Evolutionary conservation across 2,329 filamentous ascomycete genomes (phyloP).

Genomic region (Penicillium sp.): DNA sequence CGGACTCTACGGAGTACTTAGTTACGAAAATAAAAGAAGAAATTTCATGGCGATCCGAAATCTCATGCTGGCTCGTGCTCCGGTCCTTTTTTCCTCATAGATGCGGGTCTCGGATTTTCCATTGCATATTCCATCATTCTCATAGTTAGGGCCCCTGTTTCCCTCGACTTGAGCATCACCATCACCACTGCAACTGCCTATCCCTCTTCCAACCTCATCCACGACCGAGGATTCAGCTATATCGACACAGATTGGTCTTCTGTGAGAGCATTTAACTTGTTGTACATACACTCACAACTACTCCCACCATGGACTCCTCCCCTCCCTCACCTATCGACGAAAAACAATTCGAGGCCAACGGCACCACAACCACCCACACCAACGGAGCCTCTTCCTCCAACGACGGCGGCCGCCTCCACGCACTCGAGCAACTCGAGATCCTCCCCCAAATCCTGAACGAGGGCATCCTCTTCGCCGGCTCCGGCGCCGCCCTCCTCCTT

Average conservation of each 20-base stretch:
- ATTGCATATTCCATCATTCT: too few species aligned
- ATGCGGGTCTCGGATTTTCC: not conserved
- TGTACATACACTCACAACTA: not conserved
- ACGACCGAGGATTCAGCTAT: not conserved
- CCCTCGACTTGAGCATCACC: not conserved
- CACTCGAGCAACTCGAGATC: conserved; percentile 36
- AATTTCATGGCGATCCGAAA: not conserved
- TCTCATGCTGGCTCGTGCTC: not conserved
- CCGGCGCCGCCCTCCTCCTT: conserved; percentile 36
- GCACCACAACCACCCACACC: not conserved
- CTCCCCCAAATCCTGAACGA: conserved; percentile 39
- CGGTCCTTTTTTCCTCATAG: not conserved
- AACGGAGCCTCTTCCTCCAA: conserved; percentile 3
- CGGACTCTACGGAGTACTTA: too few species aligned
- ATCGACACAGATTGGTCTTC: too few species aligned
- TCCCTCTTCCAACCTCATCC: not conserved
- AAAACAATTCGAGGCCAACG: conserved; percentile 14
- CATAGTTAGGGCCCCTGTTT: not conserved
- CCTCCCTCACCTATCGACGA: conserved; percentile 21
- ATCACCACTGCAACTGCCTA: too few species aligned
- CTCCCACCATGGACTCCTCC: conserved; percentile 19
- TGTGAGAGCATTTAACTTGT: too few species aligned
- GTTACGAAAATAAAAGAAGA: not conserved
- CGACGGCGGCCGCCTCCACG: conserved; percentile 27
- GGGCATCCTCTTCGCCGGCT: conserved; percentile 39